Percentiles rank a stretch among this genome's conserved stretches.
Evolutionary conservation across 306 rosid species (phyloP).

Genomic region (Lithocarpus polystachyus): DNA sequence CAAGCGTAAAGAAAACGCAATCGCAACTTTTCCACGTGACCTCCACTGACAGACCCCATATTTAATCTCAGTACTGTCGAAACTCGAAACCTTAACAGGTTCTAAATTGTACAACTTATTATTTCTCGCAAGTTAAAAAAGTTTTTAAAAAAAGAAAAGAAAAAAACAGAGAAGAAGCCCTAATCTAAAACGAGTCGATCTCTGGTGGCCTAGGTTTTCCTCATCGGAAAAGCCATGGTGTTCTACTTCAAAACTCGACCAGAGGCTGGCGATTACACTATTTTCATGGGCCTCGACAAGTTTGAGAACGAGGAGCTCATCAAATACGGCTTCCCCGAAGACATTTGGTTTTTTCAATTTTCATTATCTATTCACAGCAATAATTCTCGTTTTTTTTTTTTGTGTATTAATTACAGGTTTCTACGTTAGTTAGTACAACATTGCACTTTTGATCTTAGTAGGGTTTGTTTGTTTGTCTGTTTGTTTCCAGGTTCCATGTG

Average conservation of each 20-base stretch:
- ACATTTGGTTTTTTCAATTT: slow-evolving; percentile 54
- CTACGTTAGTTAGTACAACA: background rate
- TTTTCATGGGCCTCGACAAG: slow-evolving; percentile 99
- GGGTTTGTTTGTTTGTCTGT: slow-evolving; percentile 14
- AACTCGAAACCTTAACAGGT: background rate
- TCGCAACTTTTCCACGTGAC: background rate
- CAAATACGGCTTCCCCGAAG: slow-evolving; percentile 92
- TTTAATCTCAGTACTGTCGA: background rate
- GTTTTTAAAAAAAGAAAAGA: background rate
- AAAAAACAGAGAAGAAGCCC: slow-evolving; percentile 26
- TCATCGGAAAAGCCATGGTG: slow-evolving; percentile 49
- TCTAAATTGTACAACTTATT: background rate
- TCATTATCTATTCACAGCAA: too few species aligned
- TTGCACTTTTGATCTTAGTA: background rate
- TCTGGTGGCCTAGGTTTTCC: too few species aligned
- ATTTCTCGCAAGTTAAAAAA: too few species aligned
- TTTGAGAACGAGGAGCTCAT: slow-evolving; percentile 98
- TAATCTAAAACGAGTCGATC: slow-evolving; percentile 22
- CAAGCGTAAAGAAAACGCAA: background rate
- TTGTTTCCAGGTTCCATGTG: slow-evolving; percentile 77
- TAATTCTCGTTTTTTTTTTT: background rate
- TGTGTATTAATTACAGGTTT: background rate
- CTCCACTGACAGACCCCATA: background rate
- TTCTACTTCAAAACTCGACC: slow-evolving; percentile 99
- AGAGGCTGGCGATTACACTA: slow-evolving; percentile 88